Evolutionary conservation across 345 rosid genomes (phyloP), one percentile per base, ranked within the genome.

Genomic region (Eucalyptus coolabah): DNA sequence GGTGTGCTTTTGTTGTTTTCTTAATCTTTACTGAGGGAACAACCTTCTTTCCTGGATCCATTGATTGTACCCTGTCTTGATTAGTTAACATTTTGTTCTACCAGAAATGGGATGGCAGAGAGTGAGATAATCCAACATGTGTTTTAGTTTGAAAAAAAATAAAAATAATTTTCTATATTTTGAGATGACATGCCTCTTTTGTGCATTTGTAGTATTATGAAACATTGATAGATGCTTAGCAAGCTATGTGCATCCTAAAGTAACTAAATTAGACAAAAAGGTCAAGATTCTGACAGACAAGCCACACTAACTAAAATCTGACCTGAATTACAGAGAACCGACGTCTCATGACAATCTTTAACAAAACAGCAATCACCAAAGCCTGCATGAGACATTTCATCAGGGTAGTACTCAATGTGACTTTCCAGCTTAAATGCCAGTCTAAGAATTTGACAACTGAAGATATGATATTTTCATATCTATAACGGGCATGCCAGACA

Each of bases 261-360:
- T 47, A 47, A 47, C 49, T 47, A 47, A 47, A 47, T 11, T 47
- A 47, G 49, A 1, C 49, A 47, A 47, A 47, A 47, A 47, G 49
- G 49, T 47, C 49, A 47, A 47, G 49, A 47, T 47, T 47, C 49
- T 47, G 49, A 47, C 12, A 45, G 47, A 45, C 49, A 3, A 47
- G 49, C 0, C 49, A 1, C 49, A 47, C 49, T 11, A 0, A 47
- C 49, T 47, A 47, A 47, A 47, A 47, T 47, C 86, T 86, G 77
- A 96, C 99, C 97, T 98, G 97, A 91, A 98, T 93, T 54, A 96
- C 85, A 88, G 98, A 98, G 93, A 98, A 98, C 65, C 97, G 95
- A 28, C 99, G 96, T 91, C 90, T 94, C 99, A 98, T 98, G 89
- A 98, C 91, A 44, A 98, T 87, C 95, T 95, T 98, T 88, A 98